Base-by-base conservation (phyloP, 208 protist species). In the Wallacemonas sp. region DNA sequence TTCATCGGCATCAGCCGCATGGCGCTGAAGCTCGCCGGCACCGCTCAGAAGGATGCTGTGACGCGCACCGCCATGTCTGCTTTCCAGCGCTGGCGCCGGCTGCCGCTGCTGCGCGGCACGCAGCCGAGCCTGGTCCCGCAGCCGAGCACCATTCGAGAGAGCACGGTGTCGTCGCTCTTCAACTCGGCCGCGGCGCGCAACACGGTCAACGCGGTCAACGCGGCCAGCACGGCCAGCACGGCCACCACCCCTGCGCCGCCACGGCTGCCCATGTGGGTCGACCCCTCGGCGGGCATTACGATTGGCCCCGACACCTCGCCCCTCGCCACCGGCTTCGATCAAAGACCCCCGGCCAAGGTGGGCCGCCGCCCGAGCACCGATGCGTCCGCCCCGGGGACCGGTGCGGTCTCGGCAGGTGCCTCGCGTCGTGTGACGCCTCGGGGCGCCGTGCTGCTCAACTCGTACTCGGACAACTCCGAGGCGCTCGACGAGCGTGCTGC, bases 161-260 rank as follows among this genome's bases (percentile, higher is more conserved):
- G 31, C 52, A 59, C 52, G 7, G 52, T 59, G 12, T 59, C 52
- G n/a, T 59, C 52, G 32, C 52, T 59, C 31, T 59, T 59, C 32
- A 41, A 25, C 12, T 59, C 52, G 14, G 8, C 32, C 16, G 29
- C 29, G 18, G 32, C 26, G 31, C 29, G 52, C 14, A 4, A n/a
- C n/a, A n/a, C n/a, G n/a, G n/a, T n/a, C n/a, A n/a, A n/a, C n/a
- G n/a, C n/a, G n/a, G n/a, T n/a, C n/a, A n/a, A n/a, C n/a, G n/a
- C n/a, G n/a, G n/a, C 20, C 42, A 18, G 18, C 18, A 48, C 20
- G 11, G 18, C n/a, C n/a, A n/a, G n/a, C n/a, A n/a, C n/a, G n/a
- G n/a, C n/a, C n/a, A n/a, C n/a, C n/a, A n/a, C n/a, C n/a, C 7
- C 25, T 5, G 0, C 52, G n/a, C 29, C 52, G 31, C 52, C 52